Evolutionary conservation across 805 yeast genomes (phyloP), one percentile per base, ranked within the genome.

Genomic region (Kazachstania martiniae): DNA sequence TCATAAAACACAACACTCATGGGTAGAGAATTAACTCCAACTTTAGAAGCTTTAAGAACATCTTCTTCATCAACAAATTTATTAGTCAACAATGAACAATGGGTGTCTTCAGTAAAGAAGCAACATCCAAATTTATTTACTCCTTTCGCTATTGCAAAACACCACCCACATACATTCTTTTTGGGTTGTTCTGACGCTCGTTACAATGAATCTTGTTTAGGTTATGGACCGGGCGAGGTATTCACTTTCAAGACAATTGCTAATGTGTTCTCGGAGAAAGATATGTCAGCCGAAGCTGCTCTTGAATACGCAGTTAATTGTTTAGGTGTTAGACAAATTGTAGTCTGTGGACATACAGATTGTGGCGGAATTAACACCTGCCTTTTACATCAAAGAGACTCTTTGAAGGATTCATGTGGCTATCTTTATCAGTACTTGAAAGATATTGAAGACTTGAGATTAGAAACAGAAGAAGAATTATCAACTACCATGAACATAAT

Each of bases 111-210:
- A 15, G 61, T 73, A 37, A 63, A 64, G 34, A 55, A 59, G 19
- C 58, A 65, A 33, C 69, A 74, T 48, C 78, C 85, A 0, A 65
- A 68, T 29, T 57, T 80, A 7, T 66, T 80, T 49, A 25, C 37
- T 12, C 37, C 37, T 21, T 29, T 34, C 14, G 33, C 37, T 8
- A 26, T 17, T 4, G 16, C 35, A 3, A 35, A 26, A 32, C 41
- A 38, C 21, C 25, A 72, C n/a, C 97, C 97, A 13, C 91, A 84
- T 58, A 84, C 95, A 4, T 61, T 89, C 30, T 86, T 95, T 87
- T 79, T 87, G 38, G 94, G 95, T 3, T 87, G 97, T 53, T 77
- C 93, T 3, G 97, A 87, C 55, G 83, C 95, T 3, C 74, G 97
- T 46, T 79, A 83, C 36, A 81, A 86, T 42, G 96, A 87, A 52